phyloP scores from a whole-genome alignment of 2,329 filamentous ascomycete genomes.

The Alternaria sp. region DNA sequence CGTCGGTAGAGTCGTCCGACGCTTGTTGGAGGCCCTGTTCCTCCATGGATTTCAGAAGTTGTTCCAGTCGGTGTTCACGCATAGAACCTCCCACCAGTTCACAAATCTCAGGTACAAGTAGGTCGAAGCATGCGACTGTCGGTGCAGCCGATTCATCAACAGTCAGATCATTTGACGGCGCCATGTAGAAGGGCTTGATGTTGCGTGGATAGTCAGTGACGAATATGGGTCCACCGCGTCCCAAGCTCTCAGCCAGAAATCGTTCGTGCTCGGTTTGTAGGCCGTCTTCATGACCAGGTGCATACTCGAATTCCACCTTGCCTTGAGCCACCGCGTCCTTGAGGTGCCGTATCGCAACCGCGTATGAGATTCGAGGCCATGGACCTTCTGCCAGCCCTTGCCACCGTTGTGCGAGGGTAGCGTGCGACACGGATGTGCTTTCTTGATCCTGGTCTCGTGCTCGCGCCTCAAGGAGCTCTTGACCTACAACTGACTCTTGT shows the following conservation, averaged over 20 bases:
- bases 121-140: constrained; percentile 90
- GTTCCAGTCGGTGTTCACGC: constrained; percentile 78
- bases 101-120: constrained; percentile 83
- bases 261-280: constrained; percentile 93
- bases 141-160: constrained; percentile 21
- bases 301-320: constrained; percentile 68
- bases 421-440: constrained; percentile 52
- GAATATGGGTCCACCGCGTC: constrained; percentile 76
- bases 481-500: constrained; percentile 59
- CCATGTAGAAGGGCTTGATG: constrained; percentile 94
- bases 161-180: constrained; percentile 52
- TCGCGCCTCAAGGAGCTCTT: constrained; percentile 63
- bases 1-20: constrained; percentile 21
- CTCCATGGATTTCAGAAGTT: constrained; percentile 75
- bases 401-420: constrained; percentile 74
- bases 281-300: constrained; percentile 74
- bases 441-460: constrained; percentile 50
- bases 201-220: constrained; percentile 89
- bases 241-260: constrained; percentile 76
- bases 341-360: constrained; percentile 75
- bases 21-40: constrained; percentile 66
- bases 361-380: constrained; percentile 89
- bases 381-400: constrained; percentile 70
- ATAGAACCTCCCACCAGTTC: constrained; percentile 90
- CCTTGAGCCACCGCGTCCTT: constrained; percentile 63